Evolutionary conservation across 148 eudicot species (phyloP), one percentile per base, ranked within the genome.

Genomic region (Spergularia bocconei): DNA sequence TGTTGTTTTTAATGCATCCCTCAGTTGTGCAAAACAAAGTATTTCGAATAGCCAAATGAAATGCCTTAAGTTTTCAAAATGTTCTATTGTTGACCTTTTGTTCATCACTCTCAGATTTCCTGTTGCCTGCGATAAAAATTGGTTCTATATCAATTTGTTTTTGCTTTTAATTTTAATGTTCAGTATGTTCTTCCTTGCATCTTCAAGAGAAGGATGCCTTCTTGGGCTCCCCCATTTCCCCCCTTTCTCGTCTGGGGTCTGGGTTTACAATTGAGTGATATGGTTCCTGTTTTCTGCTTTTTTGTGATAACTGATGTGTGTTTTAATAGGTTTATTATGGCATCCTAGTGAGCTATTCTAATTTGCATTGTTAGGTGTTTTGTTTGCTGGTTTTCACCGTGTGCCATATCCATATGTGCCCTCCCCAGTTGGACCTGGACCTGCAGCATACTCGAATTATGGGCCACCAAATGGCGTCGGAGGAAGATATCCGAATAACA

Each of bases 381-480:
- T 78, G 63, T 79, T 75, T 85, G 78, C 83, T 76, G 86, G 77
- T 78, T 81, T 81, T 83, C 80, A 81, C 72, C 81, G 75, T 84
- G 77, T 76, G 66, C 82, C 84, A 77, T 80, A 69, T 86, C 64
- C 82, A 71, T 80, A 74, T 84, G 83, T 85, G 77, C 85, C 68
- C 65, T 80, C 86, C 81, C 77, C 81, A 85, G 88, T 84, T 82
- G 80, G 86, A 72, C 67, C 86, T 82, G 80, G 86, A 72, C 67
- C 86, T 36, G 80, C 84, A 51, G 81, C 81, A 52, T 88, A 89
- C 84, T 80, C 87, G 76, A 89, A 84, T 82, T 90, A 91, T 80
- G 94, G 93, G 80, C 88, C 86, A 79, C 88, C 86, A 72, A 91
- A 88, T 85, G 94, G 90, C 69, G 87, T 74, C 52, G 90, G 86